phyloP scores from a whole-genome alignment of 441 rosid species.

The Macaranga tanarius region DNA sequence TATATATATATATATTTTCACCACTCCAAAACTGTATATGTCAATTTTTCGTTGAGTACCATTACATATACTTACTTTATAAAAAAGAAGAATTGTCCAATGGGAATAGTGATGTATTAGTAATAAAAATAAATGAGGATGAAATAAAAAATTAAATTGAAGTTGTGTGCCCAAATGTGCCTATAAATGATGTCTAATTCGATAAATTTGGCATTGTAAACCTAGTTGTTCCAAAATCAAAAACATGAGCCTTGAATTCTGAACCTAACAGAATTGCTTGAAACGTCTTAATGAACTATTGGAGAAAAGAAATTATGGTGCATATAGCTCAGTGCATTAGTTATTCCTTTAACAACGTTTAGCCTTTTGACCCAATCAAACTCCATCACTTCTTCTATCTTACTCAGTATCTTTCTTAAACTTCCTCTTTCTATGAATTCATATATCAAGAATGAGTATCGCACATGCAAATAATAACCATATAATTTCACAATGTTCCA shows the following conservation, averaged over 20 bases:
- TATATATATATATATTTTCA: too few species aligned
- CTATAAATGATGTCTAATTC: constrained; percentile 12
- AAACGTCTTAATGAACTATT: constrained; percentile 9
- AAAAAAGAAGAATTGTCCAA: too few species aligned
- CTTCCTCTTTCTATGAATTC: constrained; percentile 21
- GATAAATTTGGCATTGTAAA: background rate
- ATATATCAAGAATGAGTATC: constrained; percentile 11
- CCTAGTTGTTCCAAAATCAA: constrained; percentile 10
- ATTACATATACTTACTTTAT: constrained; percentile 11
- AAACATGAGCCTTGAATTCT: constrained; percentile 4
- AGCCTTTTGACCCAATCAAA: constrained; percentile 16
- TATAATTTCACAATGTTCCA: constrained; percentile 14
- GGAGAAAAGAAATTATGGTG: constrained; percentile 5
- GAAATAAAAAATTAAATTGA: background rate
- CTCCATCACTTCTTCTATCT: constrained; percentile 2
- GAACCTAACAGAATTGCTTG: constrained; percentile 7
- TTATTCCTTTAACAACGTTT: too few species aligned
- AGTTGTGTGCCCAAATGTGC: constrained; percentile 11
- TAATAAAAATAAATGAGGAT: background rate
- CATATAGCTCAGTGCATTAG: constrained; percentile 4
- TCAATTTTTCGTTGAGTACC: constrained; percentile 11
- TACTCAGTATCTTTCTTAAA: background rate
- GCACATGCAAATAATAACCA: constrained; percentile 9
- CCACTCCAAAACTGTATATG: constrained; percentile 8
- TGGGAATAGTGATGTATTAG: too few species aligned